Percentiles rank a stretch among this genome's conserved stretches.
phyloP scores from a whole-genome alignment of 2,329 filamentous ascomycete genomes.

The Pestalotiopsis sp. region DNA sequence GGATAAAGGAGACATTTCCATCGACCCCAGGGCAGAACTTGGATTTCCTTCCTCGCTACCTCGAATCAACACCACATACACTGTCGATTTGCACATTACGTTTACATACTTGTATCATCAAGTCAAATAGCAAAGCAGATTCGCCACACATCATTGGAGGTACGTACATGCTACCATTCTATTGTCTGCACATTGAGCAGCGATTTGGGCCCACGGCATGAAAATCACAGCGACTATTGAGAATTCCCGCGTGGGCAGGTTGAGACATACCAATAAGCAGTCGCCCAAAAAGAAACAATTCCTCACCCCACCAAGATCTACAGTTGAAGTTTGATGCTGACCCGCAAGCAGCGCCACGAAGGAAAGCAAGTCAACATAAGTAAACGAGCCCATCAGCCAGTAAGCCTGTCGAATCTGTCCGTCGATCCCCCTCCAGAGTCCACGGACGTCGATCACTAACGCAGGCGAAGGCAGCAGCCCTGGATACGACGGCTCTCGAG shows the following conservation, averaged over 20 bases:
- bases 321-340: neutral
- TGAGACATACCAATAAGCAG: neutral
- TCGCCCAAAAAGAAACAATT: neutral
- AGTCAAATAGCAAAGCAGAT: no score
- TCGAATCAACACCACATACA: no score
- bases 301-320: neutral
- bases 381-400: neutral
- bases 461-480: neutral
- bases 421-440: constrained; percentile 6
- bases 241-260: neutral
- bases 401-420: neutral
- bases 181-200: no score
- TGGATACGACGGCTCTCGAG: neutral
- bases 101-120: no score
- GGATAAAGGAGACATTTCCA: no score
- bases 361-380: neutral
- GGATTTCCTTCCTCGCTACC: no score
- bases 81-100: no score
- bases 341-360: constrained; percentile 8
- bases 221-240: neutral
- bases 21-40: no score
- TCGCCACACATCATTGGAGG: no score
- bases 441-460: constrained; percentile 9
- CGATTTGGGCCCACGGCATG: no score
- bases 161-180: no score